Conservation (phyloP, 768 basidiomycete genomes). For the Brasilioporus rufonigricans region DNA sequence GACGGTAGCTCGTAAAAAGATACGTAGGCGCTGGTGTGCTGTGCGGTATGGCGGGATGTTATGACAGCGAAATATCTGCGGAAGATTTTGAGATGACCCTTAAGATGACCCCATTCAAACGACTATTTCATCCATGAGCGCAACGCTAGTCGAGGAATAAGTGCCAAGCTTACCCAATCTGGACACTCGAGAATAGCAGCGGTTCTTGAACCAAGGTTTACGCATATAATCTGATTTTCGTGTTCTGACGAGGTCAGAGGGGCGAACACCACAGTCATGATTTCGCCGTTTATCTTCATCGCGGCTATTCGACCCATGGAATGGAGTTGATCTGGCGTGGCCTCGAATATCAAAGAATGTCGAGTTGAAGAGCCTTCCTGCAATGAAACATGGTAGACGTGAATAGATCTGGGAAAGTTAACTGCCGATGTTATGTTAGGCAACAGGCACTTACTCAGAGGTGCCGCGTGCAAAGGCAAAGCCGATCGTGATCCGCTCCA, state of each 20-base stretch:
- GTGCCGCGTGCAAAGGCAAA: conserved; percentile 14
- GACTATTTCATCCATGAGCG: conserved; percentile 10
- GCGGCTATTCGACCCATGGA: conserved; percentile 15
- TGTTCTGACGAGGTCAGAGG: conserved; percentile 1
- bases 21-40: conserved; percentile 3
- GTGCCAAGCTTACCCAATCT: conserved; percentile 15
- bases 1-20: conserved; percentile 17
- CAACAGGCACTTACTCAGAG: conserved; percentile 16
- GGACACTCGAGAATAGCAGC: conserved; percentile 14
- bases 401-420: conserved; percentile 19
- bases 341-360: conserved; percentile 17
- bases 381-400: conserved; percentile 22
- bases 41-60: not conserved
- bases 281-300: conserved; percentile 23
- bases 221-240: conserved; percentile 14
- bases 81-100: conserved; percentile 18
- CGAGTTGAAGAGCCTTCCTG: not conserved
- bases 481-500: conserved; percentile 20
- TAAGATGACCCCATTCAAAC: conserved; percentile 11
- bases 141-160: not conserved
- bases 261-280: conserved; percentile 18
- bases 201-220: conserved; percentile 17
- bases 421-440: not conserved
- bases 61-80: conserved; percentile 3
- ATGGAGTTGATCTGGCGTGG: conserved; percentile 12